Percentiles rank a stretch among this genome's conserved stretches.
These are phyloP conservation scores for Leavenworthia alabamica DNA, from an alignment of 345 rosid genomes.

Conservation along the genomic window DNA sequence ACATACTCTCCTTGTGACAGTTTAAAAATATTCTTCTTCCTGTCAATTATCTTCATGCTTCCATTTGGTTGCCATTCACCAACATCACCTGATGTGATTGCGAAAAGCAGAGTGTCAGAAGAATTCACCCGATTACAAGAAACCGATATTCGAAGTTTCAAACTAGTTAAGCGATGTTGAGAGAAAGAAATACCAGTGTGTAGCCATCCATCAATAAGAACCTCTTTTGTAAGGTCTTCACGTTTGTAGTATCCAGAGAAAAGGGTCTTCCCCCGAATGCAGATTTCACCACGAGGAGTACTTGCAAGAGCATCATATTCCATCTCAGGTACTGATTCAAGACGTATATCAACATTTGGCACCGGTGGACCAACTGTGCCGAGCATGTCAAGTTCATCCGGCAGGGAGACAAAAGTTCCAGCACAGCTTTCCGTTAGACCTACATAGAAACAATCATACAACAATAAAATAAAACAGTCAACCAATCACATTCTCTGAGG, in stretches of 20 bases:
- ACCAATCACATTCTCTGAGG: neutral
- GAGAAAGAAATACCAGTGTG: constrained; percentile 61
- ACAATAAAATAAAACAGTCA: neutral
- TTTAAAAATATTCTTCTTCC: constrained; percentile 84
- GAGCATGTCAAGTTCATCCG: constrained; percentile 64
- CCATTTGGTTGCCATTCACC: constrained; percentile 94
- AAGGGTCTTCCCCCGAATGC: constrained; percentile 66
- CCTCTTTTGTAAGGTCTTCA: constrained; percentile 86
- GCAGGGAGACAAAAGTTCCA: constrained; percentile 84
- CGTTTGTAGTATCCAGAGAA: constrained; percentile 91
- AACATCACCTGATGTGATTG: constrained; percentile 54
- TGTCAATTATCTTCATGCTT: constrained; percentile 78
- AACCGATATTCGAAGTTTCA: neutral
- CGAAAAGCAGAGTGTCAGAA: neutral
- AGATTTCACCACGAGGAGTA: constrained; percentile 81
- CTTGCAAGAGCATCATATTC: constrained; percentile 75
- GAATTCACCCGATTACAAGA: neutral
- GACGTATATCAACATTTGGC: constrained; percentile 82
- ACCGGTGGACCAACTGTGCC: constrained; percentile 97
- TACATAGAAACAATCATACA: constrained; percentile 22
- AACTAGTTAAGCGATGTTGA: neutral
- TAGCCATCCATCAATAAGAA: constrained; percentile 86
- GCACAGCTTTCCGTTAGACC: constrained; percentile 98
- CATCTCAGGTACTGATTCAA: constrained; percentile 97
- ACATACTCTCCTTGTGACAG: constrained; percentile 94